phyloP scores from a whole-genome alignment of 2,329 filamentous ascomycete species.

The Penicillium sp. region DNA sequence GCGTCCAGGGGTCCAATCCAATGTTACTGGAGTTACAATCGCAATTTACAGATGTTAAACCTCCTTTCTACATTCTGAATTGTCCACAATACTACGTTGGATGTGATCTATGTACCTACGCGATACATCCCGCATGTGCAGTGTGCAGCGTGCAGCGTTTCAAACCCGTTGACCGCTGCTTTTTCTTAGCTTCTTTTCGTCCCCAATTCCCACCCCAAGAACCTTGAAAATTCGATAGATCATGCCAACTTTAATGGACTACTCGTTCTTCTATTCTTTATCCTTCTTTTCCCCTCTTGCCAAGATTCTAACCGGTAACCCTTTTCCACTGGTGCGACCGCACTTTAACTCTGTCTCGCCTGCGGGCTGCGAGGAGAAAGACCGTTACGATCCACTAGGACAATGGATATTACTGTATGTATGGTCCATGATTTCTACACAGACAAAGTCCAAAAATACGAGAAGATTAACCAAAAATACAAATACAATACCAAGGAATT shows the following conservation, averaged over 20 bases:
- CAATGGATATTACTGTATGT: constrained; percentile 10
- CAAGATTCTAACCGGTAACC: background rate
- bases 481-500: no score
- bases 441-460: background rate
- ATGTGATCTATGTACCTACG: background rate
- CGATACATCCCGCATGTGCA: background rate
- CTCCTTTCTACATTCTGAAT: background rate
- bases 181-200: background rate
- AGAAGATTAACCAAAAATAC: no score
- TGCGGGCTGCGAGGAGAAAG: constrained; percentile 11
- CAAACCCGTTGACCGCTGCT: background rate
- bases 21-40: background rate
- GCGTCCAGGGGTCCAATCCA: background rate
- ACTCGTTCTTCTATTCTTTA: background rate
- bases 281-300: background rate
- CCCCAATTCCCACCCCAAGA: background rate
- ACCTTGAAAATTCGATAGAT: background rate
- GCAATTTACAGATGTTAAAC: background rate
- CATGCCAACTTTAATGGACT: background rate
- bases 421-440: background rate
- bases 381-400: background rate
- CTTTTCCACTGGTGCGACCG: background rate
- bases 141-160: background rate
- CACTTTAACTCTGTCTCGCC: constrained; percentile 12
- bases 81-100: background rate